Base-by-base conservation (phyloP, 352 stramenopile species). In the Globisporangium spiculum region DNA sequence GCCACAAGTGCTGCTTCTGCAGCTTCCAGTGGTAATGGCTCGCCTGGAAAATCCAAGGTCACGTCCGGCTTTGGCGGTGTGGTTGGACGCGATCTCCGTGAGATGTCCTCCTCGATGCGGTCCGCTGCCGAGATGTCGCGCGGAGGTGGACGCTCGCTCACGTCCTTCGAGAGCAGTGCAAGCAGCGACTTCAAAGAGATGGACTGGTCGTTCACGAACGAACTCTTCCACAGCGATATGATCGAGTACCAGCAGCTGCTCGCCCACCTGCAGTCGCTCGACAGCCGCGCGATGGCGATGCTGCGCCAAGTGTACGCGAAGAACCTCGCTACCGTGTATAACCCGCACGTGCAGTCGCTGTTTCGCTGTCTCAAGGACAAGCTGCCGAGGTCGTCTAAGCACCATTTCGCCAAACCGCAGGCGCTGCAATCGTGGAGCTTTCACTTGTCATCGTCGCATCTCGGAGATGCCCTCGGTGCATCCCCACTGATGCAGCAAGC, bases 161-260 rank as follows among this genome's bases (percentile, higher is more conserved):
- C 75, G 27, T 82, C 79, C 18, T 81, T 78, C 52, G 74, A 83
- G 60, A 58, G 59, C 20, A 74, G 72, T 20, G 65, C 70, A 3
- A 38, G 54, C 12, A 69, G 70, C 18, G 67, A 73, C 1, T 63
- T 61, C 30, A 72, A 74, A 14, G 75, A 92, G 16, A 83, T 90
- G 73, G 81, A 93, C 60, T 93, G 83, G 83, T 70, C 64, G 5
- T 88, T 93, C 68, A 78, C 73, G 7, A 90, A 84, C 53, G 80
- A 90, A n/a, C 68, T 56, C 20, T 80, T 91, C 24, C 85, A 93
- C 59, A 70, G 54, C 1, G 57, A 75, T 1, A 55, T 90, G 20
- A 55, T 74, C 0, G 72, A 83, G 48, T 91, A 88, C 62, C 72
- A 86, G 71, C 65, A 69, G 18, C 63, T 90, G 4, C 72, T 88